These are phyloP conservation scores for Acanthochlamys bracteata DNA, from an alignment of 106 monocot genomes.

Conservation along the genomic window DNA sequence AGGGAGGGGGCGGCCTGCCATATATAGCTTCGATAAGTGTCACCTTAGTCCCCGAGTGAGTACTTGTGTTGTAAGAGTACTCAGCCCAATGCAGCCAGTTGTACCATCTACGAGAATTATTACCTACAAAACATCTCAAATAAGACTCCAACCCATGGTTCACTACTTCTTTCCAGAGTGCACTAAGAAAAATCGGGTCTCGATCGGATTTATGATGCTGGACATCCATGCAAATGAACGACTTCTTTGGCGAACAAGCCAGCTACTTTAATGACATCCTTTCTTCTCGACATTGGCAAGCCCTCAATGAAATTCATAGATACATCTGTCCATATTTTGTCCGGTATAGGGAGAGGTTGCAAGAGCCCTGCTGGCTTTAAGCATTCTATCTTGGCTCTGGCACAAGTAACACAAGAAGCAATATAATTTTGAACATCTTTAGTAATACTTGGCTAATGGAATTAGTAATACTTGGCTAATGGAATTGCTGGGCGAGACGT, in stretches of 20 bases:
- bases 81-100: background rate
- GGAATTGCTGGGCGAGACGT: background rate
- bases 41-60: too few species aligned
- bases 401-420: background rate
- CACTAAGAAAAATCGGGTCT: background rate
- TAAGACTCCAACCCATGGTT: background rate
- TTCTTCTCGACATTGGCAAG: background rate
- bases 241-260: background rate
- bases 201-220: background rate
- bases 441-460: background rate
- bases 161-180: background rate
- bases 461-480: background rate
- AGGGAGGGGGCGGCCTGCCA: background rate
- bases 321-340: conserved; percentile 3
- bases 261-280: background rate
- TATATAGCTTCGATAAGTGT: background rate
- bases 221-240: background rate
- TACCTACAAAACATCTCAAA: background rate
- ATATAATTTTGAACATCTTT: background rate
- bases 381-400: background rate
- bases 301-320: conserved; percentile 6
- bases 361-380: background rate
- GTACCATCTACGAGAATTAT: background rate
- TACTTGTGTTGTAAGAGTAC: background rate
- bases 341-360: conserved; percentile 7